Evolutionary conservation across 345 rosid genomes (phyloP), one percentile per base, ranked within the genome.

Genomic region (Kernera saxatilis): DNA sequence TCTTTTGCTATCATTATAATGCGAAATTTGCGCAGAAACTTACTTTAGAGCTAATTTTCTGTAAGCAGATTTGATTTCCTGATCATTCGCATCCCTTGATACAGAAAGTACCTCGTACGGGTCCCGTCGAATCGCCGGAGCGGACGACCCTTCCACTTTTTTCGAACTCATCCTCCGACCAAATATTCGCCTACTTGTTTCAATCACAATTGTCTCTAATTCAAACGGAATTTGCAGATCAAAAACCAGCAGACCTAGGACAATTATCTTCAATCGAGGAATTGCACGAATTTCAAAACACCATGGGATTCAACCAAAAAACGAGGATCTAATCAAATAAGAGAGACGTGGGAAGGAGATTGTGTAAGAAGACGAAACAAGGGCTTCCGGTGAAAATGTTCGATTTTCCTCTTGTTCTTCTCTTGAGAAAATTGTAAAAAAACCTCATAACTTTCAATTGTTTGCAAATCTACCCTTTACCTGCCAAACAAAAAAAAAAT

Each of bases 1-100:
- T 2, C 26, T 2, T 25, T 35, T 19, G 1, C n/a, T 0, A 23
- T 39, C 19, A 55, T 37, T n/a, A 41, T 17, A 59, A 69, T 23
- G 4, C 2, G 51, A 25, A 37, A 17, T n/a, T 7, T 1, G 46
- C 9, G 2, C 43, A 40, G 54, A 27, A 36, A 63, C 90, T 82
- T 77, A 95, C 99, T 90, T 95, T 36, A 95, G 97, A 74, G 99
- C 99, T 61, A 90, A 89, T 85, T 88, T 95, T 56, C 99, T 64
- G 48, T 95, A 95, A 39, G 99, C 92, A 19, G 98, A 84, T 77
- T 95, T 95, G 79, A 95, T 90, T 63, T 95, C 99, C 70, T 92
- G 98, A 71, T 95, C 98, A 23, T 86, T 77, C 0, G 98, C 90
- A 69, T 95, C 99, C 75, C 68, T 90, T 8, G 99, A 73, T 27